Evolutionary conservation across 768 basidiomycete species (phyloP), one percentile per base, ranked within the genome.

Genomic region (Coprinopsis strossmayeri): DNA sequence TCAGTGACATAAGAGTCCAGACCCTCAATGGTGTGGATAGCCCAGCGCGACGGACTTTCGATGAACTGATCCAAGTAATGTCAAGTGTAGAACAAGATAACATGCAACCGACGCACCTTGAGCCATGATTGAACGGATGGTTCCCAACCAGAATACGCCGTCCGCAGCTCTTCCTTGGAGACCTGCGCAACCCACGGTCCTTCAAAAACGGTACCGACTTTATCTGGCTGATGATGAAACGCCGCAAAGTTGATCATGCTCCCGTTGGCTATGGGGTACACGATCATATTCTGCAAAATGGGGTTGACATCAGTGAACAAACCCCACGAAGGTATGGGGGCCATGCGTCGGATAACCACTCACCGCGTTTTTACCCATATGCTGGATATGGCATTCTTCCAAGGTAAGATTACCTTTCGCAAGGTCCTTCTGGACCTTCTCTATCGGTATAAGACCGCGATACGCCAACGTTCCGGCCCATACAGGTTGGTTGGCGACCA

Each of bases 241-340:
- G 67, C 73, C 11, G 66, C 76, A 24, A 79, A 57, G 52, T 77
- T 81, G 46, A 81, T 60, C n/a, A 66, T 58, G 41, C 61, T 64
- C n/a, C 74, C 75, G 39, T 66, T 62, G 2, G 75, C 69, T 12
- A 80, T 70, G 0, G 76, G 68, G 59, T 79, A 79, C 1, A 62
- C 64, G 7, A 79, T 61, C 17, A 75, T 46, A 57, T 72, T 68
- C 78, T 79, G 35, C 12, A 4, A 21, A 21, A 38, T 32, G n/a
- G n/a, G n/a, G n/a, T n/a, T n/a, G n/a, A n/a, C n/a, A n/a, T n/a
- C n/a, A n/a, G n/a, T n/a, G n/a, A n/a, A n/a, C n/a, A n/a, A n/a
- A n/a, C n/a, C n/a, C n/a, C n/a, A n/a, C n/a, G n/a, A n/a, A n/a
- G n/a, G n/a, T n/a, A n/a, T n/a, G n/a, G n/a, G n/a, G n/a, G n/a